Percentiles rank a stretch among this genome's conserved stretches.
These are phyloP conservation scores for Fusarium ambrosium DNA, from an alignment of 2,329 filamentous ascomycete species.

Conservation along the genomic window DNA sequence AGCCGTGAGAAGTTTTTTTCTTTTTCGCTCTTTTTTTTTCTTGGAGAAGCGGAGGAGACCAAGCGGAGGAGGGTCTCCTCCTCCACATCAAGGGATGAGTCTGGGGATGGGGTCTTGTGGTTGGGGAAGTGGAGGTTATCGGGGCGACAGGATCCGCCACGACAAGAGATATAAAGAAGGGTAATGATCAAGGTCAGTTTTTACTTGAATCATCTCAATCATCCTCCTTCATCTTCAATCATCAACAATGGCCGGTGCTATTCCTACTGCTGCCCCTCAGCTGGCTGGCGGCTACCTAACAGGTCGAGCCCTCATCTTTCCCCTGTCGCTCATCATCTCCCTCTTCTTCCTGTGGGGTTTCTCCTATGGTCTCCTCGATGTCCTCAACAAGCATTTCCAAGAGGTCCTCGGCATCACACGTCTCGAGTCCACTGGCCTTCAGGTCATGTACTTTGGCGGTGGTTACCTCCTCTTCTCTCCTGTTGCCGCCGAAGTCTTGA, in stretches of 20 bases:
- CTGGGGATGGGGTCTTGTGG: conserved; percentile 24
- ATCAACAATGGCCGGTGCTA: conserved; percentile 42
- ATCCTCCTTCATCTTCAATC: background rate
- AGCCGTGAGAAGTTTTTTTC: background rate
- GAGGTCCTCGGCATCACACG: conserved; percentile 58
- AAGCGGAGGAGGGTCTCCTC: conserved; percentile 16
- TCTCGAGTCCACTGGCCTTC: conserved; percentile 61
- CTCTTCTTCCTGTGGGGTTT: conserved; percentile 64
- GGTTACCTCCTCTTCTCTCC: conserved; percentile 57
- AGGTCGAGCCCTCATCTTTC: conserved; percentile 61
- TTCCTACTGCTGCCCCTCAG: conserved; percentile 40
- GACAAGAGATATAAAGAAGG: conserved; percentile 37
- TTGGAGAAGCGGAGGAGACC: conserved; percentile 26
- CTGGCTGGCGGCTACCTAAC: conserved; percentile 43
- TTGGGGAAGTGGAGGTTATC: conserved; percentile 38
- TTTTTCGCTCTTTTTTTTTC: background rate
- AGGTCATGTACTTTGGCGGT: conserved; percentile 69
- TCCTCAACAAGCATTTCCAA: conserved; percentile 66
- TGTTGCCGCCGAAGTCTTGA: conserved; percentile 71
- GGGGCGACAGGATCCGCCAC: conserved; percentile 18
- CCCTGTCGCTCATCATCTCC: conserved; percentile 69
- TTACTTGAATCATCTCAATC: conserved; percentile 15
- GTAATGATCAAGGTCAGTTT: conserved; percentile 1
- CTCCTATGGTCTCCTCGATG: conserved; percentile 61
- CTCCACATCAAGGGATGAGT: conserved; percentile 27